Evolutionary conservation across 164 flowering plant genomes (phyloP).

Genomic region (Umbilicus rupestris): DNA sequence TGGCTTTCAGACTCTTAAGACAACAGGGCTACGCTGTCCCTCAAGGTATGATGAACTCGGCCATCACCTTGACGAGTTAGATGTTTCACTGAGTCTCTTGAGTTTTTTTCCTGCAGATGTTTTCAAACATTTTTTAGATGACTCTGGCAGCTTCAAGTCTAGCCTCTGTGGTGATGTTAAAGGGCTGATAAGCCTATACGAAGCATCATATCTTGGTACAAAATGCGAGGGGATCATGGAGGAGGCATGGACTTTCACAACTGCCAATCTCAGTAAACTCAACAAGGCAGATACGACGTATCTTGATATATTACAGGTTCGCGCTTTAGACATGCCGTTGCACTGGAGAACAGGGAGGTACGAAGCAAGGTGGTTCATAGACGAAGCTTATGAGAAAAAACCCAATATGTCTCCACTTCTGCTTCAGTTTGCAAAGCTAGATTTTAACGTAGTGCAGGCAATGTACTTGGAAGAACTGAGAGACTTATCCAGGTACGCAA

Average conservation of each 20-base stretch:
- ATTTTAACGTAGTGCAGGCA: slow-evolving; percentile 26
- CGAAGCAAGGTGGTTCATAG: slow-evolving; percentile 31
- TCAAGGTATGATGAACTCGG: slow-evolving; percentile 19
- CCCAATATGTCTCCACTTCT: slow-evolving; percentile 11
- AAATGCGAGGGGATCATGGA: neutral
- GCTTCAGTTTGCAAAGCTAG: slow-evolving; percentile 26
- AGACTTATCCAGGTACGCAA: slow-evolving; percentile 17
- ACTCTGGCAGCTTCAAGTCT: slow-evolving; percentile 12
- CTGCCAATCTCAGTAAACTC: slow-evolving; percentile 9
- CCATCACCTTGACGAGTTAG: neutral
- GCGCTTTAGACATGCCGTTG: slow-evolving; percentile 27
- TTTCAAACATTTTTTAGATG: slow-evolving; percentile 12
- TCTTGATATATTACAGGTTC: slow-evolving; percentile 10
- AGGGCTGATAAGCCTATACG: slow-evolving; percentile 11
- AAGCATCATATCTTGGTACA: neutral
- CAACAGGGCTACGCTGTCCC: slow-evolving; percentile 19
- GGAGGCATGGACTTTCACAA: neutral
- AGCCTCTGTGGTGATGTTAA: slow-evolving; percentile 7
- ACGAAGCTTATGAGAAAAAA: slow-evolving; percentile 15
- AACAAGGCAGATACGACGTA: neutral
- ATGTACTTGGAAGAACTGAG: slow-evolving; percentile 19
- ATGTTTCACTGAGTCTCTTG: neutral
- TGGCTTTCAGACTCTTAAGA: slow-evolving; percentile 26
- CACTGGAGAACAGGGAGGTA: slow-evolving; percentile 23
- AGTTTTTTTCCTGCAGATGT: slow-evolving; percentile 1